A percentile compares a stretch with the other conserved stretches of the same genome.
Evolutionary conservation across 106 monocot genomes (phyloP).

Genomic region (Chionographis japonica): DNA sequence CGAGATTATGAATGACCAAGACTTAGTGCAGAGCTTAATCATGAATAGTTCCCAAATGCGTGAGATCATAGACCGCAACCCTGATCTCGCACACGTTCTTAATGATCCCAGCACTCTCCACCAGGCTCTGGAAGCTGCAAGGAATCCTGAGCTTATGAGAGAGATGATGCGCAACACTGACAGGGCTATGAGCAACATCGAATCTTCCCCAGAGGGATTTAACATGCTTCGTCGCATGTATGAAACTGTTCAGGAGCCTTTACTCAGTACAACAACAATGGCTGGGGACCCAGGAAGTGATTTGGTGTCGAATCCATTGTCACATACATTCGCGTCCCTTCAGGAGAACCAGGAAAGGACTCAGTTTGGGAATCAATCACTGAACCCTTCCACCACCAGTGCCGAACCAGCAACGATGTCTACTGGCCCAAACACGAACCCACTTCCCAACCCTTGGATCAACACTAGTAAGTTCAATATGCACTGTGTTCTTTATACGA

Average conservation of each 20-base stretch:
- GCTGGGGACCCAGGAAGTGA: slow-evolving; percentile 47
- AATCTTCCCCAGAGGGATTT: slow-evolving; percentile 95
- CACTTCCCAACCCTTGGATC: slow-evolving; percentile 93
- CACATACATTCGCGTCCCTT: slow-evolving; percentile 78
- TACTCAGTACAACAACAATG: slow-evolving; percentile 90
- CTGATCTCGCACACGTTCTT: slow-evolving; percentile 89
- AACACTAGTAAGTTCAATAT: slow-evolving; percentile 29
- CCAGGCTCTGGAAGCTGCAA: slow-evolving; percentile 84
- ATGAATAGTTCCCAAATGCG: slow-evolving; percentile 98
- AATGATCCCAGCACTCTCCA: slow-evolving; percentile 84
- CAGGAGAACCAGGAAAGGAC: slow-evolving; percentile 45
- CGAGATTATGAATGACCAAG: slow-evolving; percentile 92
- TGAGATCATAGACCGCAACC: slow-evolving; percentile 86
- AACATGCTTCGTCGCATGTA: slow-evolving; percentile 98
- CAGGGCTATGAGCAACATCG: slow-evolving; percentile 98
- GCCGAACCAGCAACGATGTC: slow-evolving; percentile 41
- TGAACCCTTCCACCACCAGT: slow-evolving; percentile 39
- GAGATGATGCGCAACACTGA: slow-evolving; percentile 99
- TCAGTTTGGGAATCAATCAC: slow-evolving; percentile 29
- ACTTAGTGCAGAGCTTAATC: slow-evolving; percentile 74
- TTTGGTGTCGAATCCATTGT: slow-evolving; percentile 55
- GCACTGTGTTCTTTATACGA: background rate
- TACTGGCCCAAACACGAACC: slow-evolving; percentile 82
- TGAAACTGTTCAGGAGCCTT: slow-evolving; percentile 94
- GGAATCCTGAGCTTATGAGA: slow-evolving; percentile 97